phyloP scores from a whole-genome alignment of 2,329 filamentous ascomycete species.

The Colletotrichum magnum region DNA sequence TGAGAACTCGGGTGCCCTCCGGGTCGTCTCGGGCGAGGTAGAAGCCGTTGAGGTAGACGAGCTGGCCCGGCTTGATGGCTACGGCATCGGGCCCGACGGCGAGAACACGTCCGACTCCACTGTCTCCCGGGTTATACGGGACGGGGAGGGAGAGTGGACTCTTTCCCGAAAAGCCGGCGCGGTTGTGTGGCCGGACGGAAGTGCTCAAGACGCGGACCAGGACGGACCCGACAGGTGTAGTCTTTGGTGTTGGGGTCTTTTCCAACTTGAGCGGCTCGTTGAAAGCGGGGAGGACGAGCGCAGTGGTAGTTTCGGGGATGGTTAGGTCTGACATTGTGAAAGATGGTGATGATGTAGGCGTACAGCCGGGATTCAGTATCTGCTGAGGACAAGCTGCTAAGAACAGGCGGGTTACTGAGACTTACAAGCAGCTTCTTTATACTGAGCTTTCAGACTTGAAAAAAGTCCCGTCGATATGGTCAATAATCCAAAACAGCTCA shows the following conservation, averaged over 20 bases:
- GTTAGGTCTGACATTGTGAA: background rate
- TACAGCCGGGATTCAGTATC: background rate
- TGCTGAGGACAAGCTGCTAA: background rate
- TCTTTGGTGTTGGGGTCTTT: constrained; percentile 11
- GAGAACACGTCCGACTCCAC: constrained; percentile 52
- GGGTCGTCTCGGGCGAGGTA: constrained; percentile 49
- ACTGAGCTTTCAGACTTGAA: background rate
- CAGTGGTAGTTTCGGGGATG: constrained; percentile 7
- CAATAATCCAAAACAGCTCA: background rate
- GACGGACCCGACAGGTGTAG: constrained; percentile 1
- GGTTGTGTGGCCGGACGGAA: constrained; percentile 13
- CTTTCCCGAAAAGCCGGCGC: constrained; percentile 3
- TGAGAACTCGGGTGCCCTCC: constrained; percentile 43
- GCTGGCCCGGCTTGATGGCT: constrained; percentile 48
- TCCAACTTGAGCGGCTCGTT: constrained; percentile 10
- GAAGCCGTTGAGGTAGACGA: constrained; percentile 51
- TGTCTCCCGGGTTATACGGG: constrained; percentile 51
- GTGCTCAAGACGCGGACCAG: constrained; percentile 5
- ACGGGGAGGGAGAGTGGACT: constrained; percentile 43
- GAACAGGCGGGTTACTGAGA: background rate
- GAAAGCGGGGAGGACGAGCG: constrained; percentile 9
- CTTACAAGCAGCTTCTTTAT: constrained; percentile 5
- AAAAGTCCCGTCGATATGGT: background rate
- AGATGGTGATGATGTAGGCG: background rate
- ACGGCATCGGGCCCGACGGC: constrained; percentile 51